Conservation (phyloP, 2,329 filamentous ascomycete species). For the Chrysosphaeria jannelii region DNA sequence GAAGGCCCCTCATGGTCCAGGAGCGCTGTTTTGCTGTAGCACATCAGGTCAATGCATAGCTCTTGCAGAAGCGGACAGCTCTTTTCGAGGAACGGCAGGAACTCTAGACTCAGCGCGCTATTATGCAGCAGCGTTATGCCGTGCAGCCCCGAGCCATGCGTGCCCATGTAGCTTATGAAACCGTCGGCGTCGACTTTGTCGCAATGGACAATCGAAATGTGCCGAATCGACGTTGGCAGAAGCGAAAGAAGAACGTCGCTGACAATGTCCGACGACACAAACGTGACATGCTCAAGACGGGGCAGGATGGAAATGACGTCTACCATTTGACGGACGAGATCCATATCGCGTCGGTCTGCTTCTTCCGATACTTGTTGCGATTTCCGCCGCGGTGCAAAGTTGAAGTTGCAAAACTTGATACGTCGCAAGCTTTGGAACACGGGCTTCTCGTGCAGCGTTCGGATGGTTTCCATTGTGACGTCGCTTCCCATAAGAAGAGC, state of each 20-base stretch:
- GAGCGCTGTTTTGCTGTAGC: conserved; percentile 37
- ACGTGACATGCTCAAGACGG: conserved; percentile 31
- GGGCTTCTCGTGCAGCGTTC: conserved; percentile 19
- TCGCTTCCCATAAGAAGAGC: conserved; percentile 18
- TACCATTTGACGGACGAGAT: conserved; percentile 11
- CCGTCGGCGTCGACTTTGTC: conserved; percentile 39
- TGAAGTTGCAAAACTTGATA: conserved; percentile 31
- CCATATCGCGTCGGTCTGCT: conserved; percentile 10
- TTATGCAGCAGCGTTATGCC: conserved; percentile 50
- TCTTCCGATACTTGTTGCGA: conserved; percentile 15
- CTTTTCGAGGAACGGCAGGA: conserved; percentile 32
- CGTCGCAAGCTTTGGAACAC: conserved; percentile 25
- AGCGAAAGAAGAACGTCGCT: conserved; percentile 35
- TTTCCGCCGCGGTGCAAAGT: no score
- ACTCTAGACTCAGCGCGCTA: conserved; percentile 44
- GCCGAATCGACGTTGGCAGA: conserved; percentile 33
- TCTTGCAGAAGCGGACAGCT: conserved; percentile 41
- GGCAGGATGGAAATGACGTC: conserved; percentile 22
- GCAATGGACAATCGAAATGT: conserved; percentile 52
- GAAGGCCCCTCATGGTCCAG: conserved; percentile 44
- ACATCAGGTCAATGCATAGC: conserved; percentile 50
- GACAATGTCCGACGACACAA: conserved; percentile 46
- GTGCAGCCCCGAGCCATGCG: conserved; percentile 35
- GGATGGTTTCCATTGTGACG: conserved; percentile 17
- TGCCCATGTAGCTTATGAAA: conserved; percentile 31